These are phyloP conservation scores for Apiotrichum veenhuisii DNA, from an alignment of 1,284 basidiomycete species.

Conservation along the genomic window DNA sequence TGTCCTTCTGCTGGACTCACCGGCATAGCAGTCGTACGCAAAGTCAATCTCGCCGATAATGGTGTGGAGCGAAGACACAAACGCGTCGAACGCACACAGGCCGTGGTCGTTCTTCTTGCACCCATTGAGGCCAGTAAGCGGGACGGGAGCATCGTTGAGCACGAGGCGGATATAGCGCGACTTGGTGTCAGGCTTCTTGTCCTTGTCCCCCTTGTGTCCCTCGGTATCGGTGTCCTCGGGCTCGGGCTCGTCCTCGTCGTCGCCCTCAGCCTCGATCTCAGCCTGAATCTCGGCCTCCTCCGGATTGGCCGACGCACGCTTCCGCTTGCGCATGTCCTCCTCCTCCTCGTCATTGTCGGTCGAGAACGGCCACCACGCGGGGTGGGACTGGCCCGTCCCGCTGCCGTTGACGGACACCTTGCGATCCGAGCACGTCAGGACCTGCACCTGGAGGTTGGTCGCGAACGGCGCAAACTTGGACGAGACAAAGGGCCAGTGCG, in stretches of 20 bases:
- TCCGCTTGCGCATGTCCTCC: not conserved
- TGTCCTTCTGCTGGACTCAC: too few relatives aligned
- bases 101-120: conserved; percentile 57
- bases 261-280: not conserved
- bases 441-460: conserved; percentile 59
- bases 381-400: too few relatives aligned
- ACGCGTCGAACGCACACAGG: conserved; percentile 57
- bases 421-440: conserved; percentile 53
- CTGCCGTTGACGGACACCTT: not conserved
- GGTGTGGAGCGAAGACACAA: conserved; percentile 55
- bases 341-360: conserved; percentile 1
- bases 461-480: conserved; percentile 56
- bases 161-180: conserved; percentile 52
- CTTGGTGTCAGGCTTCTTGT: not conserved
- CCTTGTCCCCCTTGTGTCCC: conserved; percentile 3
- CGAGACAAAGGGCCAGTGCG: conserved; percentile 51
- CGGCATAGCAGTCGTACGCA: conserved; percentile 32
- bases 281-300: conserved; percentile 1
- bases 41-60: conserved; percentile 53
- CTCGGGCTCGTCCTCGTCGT: conserved; percentile 2
- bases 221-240: not conserved
- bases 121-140: conserved; percentile 59
- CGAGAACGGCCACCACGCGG: conserved; percentile 16
- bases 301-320: too few relatives aligned
- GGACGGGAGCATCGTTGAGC: conserved; percentile 60